phyloP scores from a whole-genome alignment of 345 rosid species.

The Aegle marmelos region DNA sequence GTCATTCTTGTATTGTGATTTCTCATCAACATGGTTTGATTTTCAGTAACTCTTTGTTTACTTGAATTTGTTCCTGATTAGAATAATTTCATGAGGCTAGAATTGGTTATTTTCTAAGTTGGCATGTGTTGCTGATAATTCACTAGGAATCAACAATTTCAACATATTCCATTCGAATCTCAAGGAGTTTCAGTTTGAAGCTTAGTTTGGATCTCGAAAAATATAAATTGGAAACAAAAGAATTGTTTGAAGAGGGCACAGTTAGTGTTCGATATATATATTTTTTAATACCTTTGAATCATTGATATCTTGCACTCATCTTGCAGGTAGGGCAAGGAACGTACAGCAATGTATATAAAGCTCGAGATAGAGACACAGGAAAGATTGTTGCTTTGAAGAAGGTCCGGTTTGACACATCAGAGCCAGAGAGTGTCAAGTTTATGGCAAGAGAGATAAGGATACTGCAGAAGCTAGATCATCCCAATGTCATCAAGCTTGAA shows the following conservation, averaged over 20 bases:
- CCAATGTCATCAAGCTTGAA: conserved; percentile 76
- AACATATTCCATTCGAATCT: neutral
- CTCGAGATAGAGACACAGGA: conserved; percentile 60
- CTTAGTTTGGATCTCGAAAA: neutral
- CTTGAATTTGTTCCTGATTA: neutral
- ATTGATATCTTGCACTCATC: neutral
- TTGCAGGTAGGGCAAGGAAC: conserved; percentile 88
- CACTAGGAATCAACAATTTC: neutral
- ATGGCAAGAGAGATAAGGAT: conserved; percentile 90
- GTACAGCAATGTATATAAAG: conserved; percentile 90
- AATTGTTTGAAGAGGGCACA: too few relatives aligned
- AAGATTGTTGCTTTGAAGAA: conserved; percentile 87
- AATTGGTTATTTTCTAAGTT: neutral
- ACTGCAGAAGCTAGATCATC: conserved; percentile 72
- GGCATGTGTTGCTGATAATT: neutral
- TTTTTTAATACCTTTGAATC: neutral
- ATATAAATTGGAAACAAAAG: neutral
- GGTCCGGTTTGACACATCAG: conserved; percentile 80
- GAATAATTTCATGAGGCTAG: neutral
- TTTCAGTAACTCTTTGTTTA: neutral
- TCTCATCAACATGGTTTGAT: neutral
- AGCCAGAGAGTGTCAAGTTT: conserved; percentile 80
- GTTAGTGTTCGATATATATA: neutral
- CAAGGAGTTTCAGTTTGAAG: neutral
- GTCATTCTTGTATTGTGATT: neutral